These are phyloP conservation scores for Xanthoparmelia taractica DNA, from an alignment of 495 filamentous ascomycete genomes.

Conservation along the genomic window DNA sequence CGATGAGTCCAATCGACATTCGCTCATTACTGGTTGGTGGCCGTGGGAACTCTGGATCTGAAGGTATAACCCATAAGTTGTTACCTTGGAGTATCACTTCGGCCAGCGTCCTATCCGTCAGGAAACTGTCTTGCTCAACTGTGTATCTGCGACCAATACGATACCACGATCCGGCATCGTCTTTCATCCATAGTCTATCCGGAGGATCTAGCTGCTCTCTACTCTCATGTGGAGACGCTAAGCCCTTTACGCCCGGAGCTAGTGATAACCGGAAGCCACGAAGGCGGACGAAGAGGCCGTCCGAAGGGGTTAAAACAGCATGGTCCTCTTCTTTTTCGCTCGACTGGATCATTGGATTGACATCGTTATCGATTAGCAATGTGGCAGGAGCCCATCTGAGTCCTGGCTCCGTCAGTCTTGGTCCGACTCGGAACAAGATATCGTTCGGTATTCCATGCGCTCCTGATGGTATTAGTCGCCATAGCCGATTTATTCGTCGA, in stretches of 20 bases:
- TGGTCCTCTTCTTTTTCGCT: background rate
- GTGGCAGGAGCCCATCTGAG: constrained; percentile 14
- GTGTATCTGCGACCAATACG: background rate
- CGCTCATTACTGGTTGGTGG: background rate
- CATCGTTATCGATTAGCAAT: background rate
- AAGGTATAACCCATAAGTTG: background rate
- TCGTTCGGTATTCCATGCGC: constrained; percentile 5
- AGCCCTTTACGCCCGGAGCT: background rate
- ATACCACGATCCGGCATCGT: background rate
- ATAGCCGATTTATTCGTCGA: background rate
- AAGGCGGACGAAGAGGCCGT: constrained; percentile 5
- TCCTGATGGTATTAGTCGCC: background rate
- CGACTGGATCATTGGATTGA: background rate
- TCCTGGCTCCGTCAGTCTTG: constrained; percentile 11
- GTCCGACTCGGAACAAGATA: constrained; percentile 7
- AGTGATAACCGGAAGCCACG: background rate
- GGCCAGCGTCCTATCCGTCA: background rate
- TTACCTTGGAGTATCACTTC: background rate
- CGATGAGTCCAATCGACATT: background rate
- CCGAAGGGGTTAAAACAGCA: background rate
- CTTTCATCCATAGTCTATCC: background rate
- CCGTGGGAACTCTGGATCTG: background rate
- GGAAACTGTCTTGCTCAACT: background rate
- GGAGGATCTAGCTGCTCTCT: background rate
- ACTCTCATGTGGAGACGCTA: background rate